These are phyloP conservation scores for Beta lomatogona DNA, from an alignment of 179 eudicot species.

Conservation along the genomic window DNA sequence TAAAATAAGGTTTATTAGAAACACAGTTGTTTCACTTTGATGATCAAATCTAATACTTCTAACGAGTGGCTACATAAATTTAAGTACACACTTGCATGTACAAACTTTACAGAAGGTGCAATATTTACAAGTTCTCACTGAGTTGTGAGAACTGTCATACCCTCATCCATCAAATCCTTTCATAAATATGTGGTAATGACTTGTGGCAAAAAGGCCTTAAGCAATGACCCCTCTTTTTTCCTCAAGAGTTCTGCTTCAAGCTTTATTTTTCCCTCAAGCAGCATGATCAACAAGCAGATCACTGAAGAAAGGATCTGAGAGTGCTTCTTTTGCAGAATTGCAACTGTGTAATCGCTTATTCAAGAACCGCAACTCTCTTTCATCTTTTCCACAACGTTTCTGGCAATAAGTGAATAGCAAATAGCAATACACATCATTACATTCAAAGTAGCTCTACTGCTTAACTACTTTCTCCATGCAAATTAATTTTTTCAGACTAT, in stretches of 20 bases:
- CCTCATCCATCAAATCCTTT: neutral
- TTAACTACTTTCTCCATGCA: neutral
- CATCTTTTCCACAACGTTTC: slow-evolving; percentile 77
- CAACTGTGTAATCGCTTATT: slow-evolving; percentile 77
- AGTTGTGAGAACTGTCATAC: slow-evolving; percentile 19
- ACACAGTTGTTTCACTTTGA: neutral
- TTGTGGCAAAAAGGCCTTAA: slow-evolving; percentile 11
- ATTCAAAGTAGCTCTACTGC: neutral
- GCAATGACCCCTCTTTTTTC: neutral
- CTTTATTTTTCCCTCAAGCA: slow-evolving; percentile 12
- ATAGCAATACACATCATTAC: neutral
- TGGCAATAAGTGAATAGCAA: slow-evolving; percentile 25
- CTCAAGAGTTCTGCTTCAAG: neutral
- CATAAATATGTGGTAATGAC: neutral
- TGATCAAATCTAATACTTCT: neutral
- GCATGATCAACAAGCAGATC: slow-evolving; percentile 43
- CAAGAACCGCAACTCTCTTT: slow-evolving; percentile 74
- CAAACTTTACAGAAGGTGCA: neutral
- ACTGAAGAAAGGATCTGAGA: slow-evolving; percentile 67
- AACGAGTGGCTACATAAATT: neutral
- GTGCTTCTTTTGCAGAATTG: slow-evolving; percentile 70
- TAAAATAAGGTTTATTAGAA: too few relatives aligned
- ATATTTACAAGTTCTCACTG: slow-evolving; percentile 18
- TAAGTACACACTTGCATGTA: neutral
- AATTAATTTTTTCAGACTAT: neutral